Percentiles rank a stretch among this genome's conserved stretches.
These are phyloP conservation scores for Zygosaccharomyces pseudobailii DNA, from an alignment of 1,139 yeast species.

Conservation along the genomic window DNA sequence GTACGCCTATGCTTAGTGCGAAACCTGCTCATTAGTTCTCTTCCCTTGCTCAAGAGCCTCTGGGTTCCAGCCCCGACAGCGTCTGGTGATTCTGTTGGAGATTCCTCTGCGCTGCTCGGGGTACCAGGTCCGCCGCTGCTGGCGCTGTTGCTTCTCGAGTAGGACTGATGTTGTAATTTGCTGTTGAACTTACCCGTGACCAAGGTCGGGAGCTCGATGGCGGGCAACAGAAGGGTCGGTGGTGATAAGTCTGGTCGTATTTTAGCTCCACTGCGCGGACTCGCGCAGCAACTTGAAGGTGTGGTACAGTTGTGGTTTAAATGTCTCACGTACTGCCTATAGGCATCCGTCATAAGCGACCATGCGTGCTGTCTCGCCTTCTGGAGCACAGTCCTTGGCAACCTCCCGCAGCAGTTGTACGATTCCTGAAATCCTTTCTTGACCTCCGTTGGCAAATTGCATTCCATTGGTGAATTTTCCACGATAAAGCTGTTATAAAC, in stretches of 20 bases:
- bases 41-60: constrained; percentile 9
- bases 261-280: not conserved
- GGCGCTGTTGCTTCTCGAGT: constrained; percentile 3
- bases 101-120: not conserved
- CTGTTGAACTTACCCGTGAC: not conserved
- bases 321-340: constrained; percentile 16
- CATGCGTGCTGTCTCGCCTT: constrained; percentile 27
- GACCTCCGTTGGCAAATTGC: constrained; percentile 30
- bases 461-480: constrained; percentile 29
- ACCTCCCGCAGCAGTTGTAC: constrained; percentile 3
- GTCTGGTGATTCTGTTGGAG: constrained; percentile 3
- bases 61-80: constrained; percentile 4
- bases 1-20: constrained; percentile 8
- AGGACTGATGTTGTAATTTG: not conserved
- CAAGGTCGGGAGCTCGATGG: not conserved
- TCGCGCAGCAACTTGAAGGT: not conserved
- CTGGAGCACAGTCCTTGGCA: constrained; percentile 15
- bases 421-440: constrained; percentile 23
- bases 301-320: not conserved
- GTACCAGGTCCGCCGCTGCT: constrained; percentile 4
- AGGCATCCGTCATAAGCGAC: constrained; percentile 27
- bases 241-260: constrained; percentile 1
- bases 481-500: constrained; percentile 25
- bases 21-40: constrained; percentile 8
- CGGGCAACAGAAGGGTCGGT: not conserved